Conservation (phyloP, 1,284 basidiomycete genomes). For the Marasmius oreades region DNA sequence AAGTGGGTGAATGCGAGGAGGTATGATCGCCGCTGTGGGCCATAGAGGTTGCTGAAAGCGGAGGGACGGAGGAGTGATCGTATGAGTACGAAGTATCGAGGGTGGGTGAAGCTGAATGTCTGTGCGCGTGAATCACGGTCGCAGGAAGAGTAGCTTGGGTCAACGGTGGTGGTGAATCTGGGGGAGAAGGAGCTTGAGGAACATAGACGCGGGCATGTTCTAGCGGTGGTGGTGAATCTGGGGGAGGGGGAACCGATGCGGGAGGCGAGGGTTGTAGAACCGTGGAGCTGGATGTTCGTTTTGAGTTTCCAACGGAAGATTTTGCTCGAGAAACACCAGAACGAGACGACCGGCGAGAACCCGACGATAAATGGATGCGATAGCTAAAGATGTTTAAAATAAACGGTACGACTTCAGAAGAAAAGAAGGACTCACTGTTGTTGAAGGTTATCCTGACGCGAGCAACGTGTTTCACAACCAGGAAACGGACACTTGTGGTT, state of each 20-base stretch:
- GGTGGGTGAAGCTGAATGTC: constrained; percentile 22
- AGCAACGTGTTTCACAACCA: constrained; percentile 78
- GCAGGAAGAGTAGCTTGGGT: constrained; percentile 26
- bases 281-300: constrained; percentile 16
- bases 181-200: constrained; percentile 23
- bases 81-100: background rate
- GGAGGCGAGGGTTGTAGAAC: constrained; percentile 15
- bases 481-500: constrained; percentile 83
- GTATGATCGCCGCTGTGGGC: constrained; percentile 39
- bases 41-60: constrained; percentile 41
- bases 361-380: constrained; percentile 69
- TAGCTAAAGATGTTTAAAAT: constrained; percentile 40
- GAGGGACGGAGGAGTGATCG: constrained; percentile 28
- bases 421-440: constrained; percentile 62
- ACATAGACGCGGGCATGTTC: constrained; percentile 38
- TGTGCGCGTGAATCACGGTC: constrained; percentile 21
- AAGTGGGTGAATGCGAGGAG: constrained; percentile 28
- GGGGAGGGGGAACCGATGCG: constrained; percentile 24
- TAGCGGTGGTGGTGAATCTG: constrained; percentile 43
- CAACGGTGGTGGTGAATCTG: constrained; percentile 31
- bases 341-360: constrained; percentile 60
- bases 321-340: constrained; percentile 37
- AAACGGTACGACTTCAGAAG: constrained; percentile 10
- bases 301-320: background rate
- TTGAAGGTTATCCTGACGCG: constrained; percentile 77